phyloP scores from a whole-genome alignment of 1,284 basidiomycete genomes.

The Leccinum griseonigrum region DNA sequence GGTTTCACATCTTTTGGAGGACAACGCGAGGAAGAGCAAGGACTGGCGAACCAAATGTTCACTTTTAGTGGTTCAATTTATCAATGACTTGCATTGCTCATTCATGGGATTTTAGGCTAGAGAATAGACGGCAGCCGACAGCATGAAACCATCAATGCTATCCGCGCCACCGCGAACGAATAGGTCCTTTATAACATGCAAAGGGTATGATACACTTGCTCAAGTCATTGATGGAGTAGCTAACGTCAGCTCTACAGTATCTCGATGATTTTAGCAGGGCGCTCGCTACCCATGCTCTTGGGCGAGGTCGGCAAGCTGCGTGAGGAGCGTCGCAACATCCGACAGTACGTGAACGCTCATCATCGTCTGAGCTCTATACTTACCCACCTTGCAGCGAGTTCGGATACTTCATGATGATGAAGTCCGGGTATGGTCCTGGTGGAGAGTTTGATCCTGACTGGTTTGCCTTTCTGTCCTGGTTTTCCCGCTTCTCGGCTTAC shows the following conservation, averaged over 20 bases:
- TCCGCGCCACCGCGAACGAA: conserved; percentile 62
- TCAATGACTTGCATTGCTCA: conserved; percentile 7
- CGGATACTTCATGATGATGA: conserved; percentile 60
- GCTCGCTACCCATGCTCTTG: conserved; percentile 66
- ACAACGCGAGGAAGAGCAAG: conserved; percentile 50
- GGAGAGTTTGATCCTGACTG: conserved; percentile 75
- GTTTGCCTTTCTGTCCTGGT: conserved; percentile 35
- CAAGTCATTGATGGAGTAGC: background rate
- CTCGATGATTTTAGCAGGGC: conserved; percentile 80
- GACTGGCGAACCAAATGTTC: conserved; percentile 38
- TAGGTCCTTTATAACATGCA: conserved; percentile 77
- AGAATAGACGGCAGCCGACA: conserved; percentile 58
- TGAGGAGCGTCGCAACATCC: conserved; percentile 66
- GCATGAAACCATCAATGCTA: conserved; percentile 60
- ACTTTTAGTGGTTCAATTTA: too few relatives aligned
- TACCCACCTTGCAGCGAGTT: conserved; percentile 52
- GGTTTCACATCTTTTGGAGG: conserved; percentile 52
- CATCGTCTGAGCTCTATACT: background rate
- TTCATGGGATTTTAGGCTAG: conserved; percentile 43
- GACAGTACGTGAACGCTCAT: conserved; percentile 52
- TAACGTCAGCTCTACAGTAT: conserved; percentile 43
- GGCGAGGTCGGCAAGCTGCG: conserved; percentile 75
- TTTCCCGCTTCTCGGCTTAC: background rate
- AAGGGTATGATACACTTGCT: conserved; percentile 35
- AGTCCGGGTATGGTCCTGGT: conserved; percentile 69